phyloP scores from a whole-genome alignment of 2,329 filamentous ascomycete species.

The Lizonia empirigonia region DNA sequence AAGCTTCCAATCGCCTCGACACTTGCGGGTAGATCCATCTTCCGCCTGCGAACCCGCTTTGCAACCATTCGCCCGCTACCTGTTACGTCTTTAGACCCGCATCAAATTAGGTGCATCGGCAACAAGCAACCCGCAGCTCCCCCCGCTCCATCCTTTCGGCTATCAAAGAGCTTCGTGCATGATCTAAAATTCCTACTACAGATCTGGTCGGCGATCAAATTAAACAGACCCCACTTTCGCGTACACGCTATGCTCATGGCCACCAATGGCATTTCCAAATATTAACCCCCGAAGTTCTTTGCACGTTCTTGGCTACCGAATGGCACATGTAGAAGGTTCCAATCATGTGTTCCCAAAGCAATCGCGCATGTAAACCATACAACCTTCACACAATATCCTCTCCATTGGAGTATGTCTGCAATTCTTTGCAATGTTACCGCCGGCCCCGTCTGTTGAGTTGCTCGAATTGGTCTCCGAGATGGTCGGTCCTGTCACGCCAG shows the following conservation, averaged over 20 bases:
- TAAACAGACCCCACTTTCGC: too few species aligned
- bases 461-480: not conserved
- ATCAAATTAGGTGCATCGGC: not conserved
- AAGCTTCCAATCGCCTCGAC: not conserved
- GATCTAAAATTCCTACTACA: not conserved
- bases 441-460: too few species aligned
- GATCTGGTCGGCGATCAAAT: slow-evolving; percentile 13
- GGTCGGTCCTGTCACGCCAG: not conserved
- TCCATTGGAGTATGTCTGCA: too few species aligned
- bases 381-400: too few species aligned
- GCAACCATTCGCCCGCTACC: too few species aligned
- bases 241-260: not conserved
- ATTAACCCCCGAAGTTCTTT: not conserved
- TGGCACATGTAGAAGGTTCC: not conserved
- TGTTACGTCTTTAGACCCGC: not conserved
- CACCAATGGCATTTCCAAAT: not conserved
- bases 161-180: not conserved
- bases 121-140: too few species aligned
- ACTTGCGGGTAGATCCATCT: not conserved
- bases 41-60: not conserved
- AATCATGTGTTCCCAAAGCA: too few species aligned
- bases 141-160: not conserved
- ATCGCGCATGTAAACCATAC: too few species aligned
- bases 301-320: not conserved
- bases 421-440: too few species aligned